Evolutionary conservation across 345 rosid genomes (phyloP).

Genomic region (Orychophragmus violaceus): DNA sequence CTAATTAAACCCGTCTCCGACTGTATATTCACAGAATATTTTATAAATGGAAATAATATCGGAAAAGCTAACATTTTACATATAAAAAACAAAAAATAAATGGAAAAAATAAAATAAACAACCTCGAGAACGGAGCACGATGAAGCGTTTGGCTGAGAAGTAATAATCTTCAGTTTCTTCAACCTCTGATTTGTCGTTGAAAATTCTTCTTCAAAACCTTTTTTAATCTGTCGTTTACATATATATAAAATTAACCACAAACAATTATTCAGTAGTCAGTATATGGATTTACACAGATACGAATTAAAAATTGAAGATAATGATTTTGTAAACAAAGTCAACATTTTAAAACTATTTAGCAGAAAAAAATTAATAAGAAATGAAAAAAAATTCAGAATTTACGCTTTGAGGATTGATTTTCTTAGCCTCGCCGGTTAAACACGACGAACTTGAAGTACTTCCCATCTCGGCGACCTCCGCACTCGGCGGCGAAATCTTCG

Average conservation of each 20-base stretch:
- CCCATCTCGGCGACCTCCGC: not conserved
- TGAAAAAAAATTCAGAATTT: not conserved
- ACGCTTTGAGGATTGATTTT: constrained; percentile 8
- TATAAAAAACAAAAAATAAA: not conserved
- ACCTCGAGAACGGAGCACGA: constrained; percentile 9
- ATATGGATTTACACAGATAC: not conserved
- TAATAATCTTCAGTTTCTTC: not conserved
- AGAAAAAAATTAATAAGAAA: not conserved
- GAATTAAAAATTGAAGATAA: no score
- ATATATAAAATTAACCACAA: no score
- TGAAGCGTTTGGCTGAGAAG: constrained; percentile 3
- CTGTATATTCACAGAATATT: constrained; percentile 9
- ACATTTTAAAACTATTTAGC: no score
- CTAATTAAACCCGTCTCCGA: constrained; percentile 6
- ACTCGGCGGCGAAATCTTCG: constrained; percentile 4
- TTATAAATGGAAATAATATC: not conserved
- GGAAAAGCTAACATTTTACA: not conserved
- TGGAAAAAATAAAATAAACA: not conserved
- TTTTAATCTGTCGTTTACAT: not conserved
- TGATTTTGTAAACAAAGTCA: no score
- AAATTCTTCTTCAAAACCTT: not conserved
- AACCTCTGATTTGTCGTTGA: not conserved
- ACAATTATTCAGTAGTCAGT: not conserved
- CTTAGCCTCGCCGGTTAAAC: constrained; percentile 28
- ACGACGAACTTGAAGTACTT: constrained; percentile 23